Evolutionary conservation across 192 early-diverging fungal genomes (phyloP).

Genomic region (Backusella morwellensis): DNA sequence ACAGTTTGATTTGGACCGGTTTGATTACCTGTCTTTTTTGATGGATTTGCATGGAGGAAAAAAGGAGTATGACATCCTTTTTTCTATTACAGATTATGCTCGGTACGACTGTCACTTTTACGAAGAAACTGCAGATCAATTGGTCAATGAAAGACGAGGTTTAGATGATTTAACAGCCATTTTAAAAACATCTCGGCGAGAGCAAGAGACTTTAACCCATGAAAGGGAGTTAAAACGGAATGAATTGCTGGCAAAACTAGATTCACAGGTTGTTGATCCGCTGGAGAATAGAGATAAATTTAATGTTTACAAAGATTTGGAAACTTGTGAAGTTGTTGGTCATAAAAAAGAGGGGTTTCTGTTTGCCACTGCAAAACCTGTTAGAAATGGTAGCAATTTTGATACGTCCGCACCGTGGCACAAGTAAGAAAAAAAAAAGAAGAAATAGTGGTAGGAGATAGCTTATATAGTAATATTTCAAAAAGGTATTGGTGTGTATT

Average conservation of each 20-base stretch:
- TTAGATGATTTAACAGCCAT: constrained; percentile 21
- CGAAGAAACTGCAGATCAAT: constrained; percentile 33
- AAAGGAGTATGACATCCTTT: constrained; percentile 57
- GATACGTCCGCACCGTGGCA: constrained; percentile 37
- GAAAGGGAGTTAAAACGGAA: constrained; percentile 49
- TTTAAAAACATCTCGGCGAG: constrained; percentile 24
- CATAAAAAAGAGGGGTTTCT: constrained; percentile 56
- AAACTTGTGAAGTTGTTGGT: constrained; percentile 42
- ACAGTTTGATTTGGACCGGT: constrained; percentile 60
- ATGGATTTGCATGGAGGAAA: constrained; percentile 55
- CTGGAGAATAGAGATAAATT: constrained; percentile 30
- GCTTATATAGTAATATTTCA: neutral
- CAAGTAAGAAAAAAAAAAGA: constrained; percentile 34
- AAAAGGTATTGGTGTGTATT: constrained; percentile 69
- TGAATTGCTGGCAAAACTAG: neutral
- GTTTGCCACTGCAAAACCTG: constrained; percentile 53
- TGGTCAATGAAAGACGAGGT: constrained; percentile 38
- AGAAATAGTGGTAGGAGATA: neutral
- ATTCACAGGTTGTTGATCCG: neutral
- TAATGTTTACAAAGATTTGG: constrained; percentile 58
- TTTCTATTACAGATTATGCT: constrained; percentile 48
- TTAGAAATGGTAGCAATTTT: constrained; percentile 24
- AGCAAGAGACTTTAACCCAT: constrained; percentile 44
- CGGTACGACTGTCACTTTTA: constrained; percentile 48
- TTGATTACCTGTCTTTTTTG: constrained; percentile 52